Base-by-base conservation (phyloP, 1,284 basidiomycete species). In the Ceraceosorus guamensis region DNA sequence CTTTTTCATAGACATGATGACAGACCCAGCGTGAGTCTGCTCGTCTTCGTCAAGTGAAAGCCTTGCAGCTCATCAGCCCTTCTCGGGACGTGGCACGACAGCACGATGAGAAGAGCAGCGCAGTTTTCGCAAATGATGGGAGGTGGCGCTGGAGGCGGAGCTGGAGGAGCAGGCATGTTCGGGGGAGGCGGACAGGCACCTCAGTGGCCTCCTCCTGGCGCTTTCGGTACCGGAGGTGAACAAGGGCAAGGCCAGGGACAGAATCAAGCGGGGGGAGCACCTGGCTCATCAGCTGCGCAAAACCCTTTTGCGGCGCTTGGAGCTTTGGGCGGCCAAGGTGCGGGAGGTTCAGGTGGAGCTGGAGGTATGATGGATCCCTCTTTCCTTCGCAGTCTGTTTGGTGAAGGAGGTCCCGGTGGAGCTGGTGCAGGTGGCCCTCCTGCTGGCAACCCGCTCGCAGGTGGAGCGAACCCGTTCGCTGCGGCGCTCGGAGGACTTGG, bases 1-100 rank as follows among this genome's bases (percentile, higher is more conserved):
- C 46, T 61, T 66, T 47, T 75, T 73, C 63, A 60, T 65, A 37
- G 67, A 73, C 37, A 67, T 71, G 65, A 60, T 73, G 48, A 70
- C 71, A 46, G 67, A 75, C 44, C 72, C 72, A 0, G 69, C 73
- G 44, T n/a, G n/a, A n/a, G n/a, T n/a, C n/a, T n/a, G n/a, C n/a
- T n/a, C n/a, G n/a, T n/a, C n/a, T n/a, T n/a, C n/a, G n/a, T n/a
- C n/a, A n/a, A n/a, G n/a, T n/a, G n/a, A n/a, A n/a, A n/a, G n/a
- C n/a, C n/a, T n/a, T n/a, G n/a, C n/a, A n/a, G n/a, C n/a, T n/a
- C n/a, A n/a, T n/a, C n/a, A n/a, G n/a, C n/a, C n/a, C n/a, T n/a
- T n/a, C n/a, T n/a, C n/a, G n/a, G n/a, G n/a, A n/a, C n/a, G n/a
- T n/a, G n/a, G n/a, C n/a, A n/a, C n/a, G n/a, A n/a, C n/a, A n/a